Evolutionary conservation across 805 yeast genomes (phyloP), one percentile per base, ranked within the genome.

Genomic region (Barnettozyma botsteinii): DNA sequence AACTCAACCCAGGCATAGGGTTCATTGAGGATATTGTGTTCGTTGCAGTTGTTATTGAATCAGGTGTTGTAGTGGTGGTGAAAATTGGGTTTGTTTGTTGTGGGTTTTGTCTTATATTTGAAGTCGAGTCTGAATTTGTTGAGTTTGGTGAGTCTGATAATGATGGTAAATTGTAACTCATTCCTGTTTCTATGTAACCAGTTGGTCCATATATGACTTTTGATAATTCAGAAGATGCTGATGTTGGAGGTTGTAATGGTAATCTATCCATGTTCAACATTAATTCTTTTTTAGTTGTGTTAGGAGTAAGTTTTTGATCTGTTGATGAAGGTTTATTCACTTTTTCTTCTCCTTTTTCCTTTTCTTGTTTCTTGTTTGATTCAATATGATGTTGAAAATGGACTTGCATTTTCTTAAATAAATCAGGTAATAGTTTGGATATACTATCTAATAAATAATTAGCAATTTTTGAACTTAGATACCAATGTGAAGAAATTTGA

Each of bases 401-500:
- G 3, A 57, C 47, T 37, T 66, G 59, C 20, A 73, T 61, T 36
- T 60, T 61, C 4, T 51, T 49, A 45, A 60, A 69, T 19, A 73
- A 49, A 2, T 62, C 53, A 1, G 77, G 77, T 2, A 72, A 47
- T 3, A 73, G 66, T 30, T 62, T 67, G 11, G 55, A 48, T 17
- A 72, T 46, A 0, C 73, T 68, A 13, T 73, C 78, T 46, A 67
- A 61, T 25, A 73, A 64, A 46, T 73, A 75, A 26, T 57, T 63
- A 7, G 68, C 66, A 36, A 73, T 54, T 46, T 70, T 73, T 5
- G 70, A 64, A 11, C 78, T 69, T 21, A 73, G 50, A 21, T 66
- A 64, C 75, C 77, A 73, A 47, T 73, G 77, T n/a, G 62, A 49
- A 3, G 77, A 69, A 15, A 73, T 71, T 37, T 72, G 70, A 38